Evolutionary conservation across 73 alveolate genomes (phyloP), one percentile per base, ranked within the genome.

Genomic region (Urostyla sp.): DNA sequence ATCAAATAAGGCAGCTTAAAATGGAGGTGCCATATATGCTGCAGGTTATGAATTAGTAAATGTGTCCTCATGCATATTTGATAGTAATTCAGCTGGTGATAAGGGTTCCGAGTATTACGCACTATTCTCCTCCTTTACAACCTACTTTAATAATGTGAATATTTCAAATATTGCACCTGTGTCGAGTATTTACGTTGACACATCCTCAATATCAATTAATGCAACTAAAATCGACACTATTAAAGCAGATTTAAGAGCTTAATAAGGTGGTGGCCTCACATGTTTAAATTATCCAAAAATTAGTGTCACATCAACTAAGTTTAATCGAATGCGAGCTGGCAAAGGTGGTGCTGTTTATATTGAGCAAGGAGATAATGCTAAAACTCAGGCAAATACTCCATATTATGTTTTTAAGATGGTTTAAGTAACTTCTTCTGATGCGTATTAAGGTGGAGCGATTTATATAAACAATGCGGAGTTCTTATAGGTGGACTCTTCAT

Each of bases 1-100:
- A n/a, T n/a, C n/a, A n/a, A n/a, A n/a, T n/a, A n/a, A n/a, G n/a
- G n/a, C n/a, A n/a, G n/a, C n/a, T n/a, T n/a, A n/a, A n/a, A n/a
- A 55, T 55, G 72, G 72, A 21, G 72, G 72, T 27, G 72, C 72
- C 13, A 55, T 55, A 13, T 55, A 55, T 23, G 72, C 37, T 27
- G 31, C 72, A 55, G 72, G 72, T 13, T 55, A 6, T 55, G 46
- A 55, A 4, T 11, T 55, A 27, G 5, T 55, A 55, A 55, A 23
- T 6, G 10, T 55, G 31, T 40, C 24, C 31, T 8, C 5, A 4
- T 8, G 31, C 18, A 23, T n/a, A 21, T 55, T 55, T 26, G 8
- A 21, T 4, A 23, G 31, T 27, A 55, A 55, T 27, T 55, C 8
- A 27, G 72, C 72, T 13, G 31, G 48, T 3, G 6, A 3, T 6